Evolutionary conservation across 768 basidiomycete genomes (phyloP).

Genomic region (Gloeophyllum trabeum): DNA sequence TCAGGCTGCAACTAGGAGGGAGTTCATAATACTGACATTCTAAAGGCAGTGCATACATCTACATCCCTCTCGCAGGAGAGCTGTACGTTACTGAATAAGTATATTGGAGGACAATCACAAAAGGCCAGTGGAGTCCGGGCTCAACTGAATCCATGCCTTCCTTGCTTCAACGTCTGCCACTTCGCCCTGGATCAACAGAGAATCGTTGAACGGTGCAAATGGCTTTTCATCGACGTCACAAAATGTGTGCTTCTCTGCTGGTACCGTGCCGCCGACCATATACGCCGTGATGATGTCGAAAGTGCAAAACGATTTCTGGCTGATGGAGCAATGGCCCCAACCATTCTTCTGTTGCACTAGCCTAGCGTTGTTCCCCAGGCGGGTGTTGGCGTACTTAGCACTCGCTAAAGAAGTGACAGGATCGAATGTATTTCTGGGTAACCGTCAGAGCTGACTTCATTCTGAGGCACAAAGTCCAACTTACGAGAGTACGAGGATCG

Average conservation of each 20-base stretch:
- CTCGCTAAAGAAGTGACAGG: not conserved
- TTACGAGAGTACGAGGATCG: not conserved
- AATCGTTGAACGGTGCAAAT: not conserved
- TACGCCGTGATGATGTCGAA: not conserved
- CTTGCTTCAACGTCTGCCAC: too few species aligned
- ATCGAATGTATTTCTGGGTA: conserved; percentile 1
- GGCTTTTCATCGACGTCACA: not conserved
- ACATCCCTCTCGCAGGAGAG: too few species aligned
- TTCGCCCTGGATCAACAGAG: not conserved
- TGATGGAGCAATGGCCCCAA: not conserved
- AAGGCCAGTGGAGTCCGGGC: too few species aligned
- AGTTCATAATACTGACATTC: too few species aligned
- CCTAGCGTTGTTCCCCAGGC: conserved; percentile 1
- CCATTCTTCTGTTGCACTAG: not conserved
- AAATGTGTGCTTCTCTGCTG: not conserved
- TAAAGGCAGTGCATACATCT: too few species aligned
- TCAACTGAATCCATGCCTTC: too few species aligned
- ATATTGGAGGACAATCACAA: too few species aligned
- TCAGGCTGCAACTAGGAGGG: too few species aligned
- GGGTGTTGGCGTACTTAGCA: not conserved
- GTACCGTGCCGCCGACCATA: not conserved
- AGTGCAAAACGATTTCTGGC: not conserved
- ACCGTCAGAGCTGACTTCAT: not conserved
- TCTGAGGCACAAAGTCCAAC: not conserved
- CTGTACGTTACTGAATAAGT: too few species aligned